phyloP scores from a whole-genome alignment of 2,329 filamentous ascomycete genomes.

The Hawksworthiomyces lignivorus region DNA sequence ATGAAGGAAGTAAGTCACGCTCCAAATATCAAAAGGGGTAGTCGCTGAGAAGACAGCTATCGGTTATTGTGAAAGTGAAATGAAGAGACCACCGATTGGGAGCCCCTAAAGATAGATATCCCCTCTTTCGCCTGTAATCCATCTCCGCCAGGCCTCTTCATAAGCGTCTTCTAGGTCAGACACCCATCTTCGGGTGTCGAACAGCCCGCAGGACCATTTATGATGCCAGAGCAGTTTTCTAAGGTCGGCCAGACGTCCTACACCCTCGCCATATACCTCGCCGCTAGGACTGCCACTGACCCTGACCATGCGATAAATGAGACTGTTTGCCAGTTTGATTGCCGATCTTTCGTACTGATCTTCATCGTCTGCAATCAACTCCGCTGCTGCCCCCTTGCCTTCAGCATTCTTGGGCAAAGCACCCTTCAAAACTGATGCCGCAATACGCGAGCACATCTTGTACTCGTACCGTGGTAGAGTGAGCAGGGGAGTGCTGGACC shows the following conservation, averaged over 20 bases:
- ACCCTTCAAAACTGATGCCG: conserved; percentile 85
- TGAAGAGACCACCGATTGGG: too few relatives aligned
- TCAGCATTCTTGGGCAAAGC: conserved; percentile 67
- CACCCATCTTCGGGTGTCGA: conserved; percentile 90
- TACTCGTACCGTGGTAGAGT: conserved; percentile 88
- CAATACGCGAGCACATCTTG: conserved; percentile 99
- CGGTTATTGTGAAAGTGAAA: too few relatives aligned
- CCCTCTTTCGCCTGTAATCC: conserved; percentile 79
- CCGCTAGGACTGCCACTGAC: conserved; percentile 18
- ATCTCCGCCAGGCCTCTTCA: conserved; percentile 77
- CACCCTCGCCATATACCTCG: conserved; percentile 41
- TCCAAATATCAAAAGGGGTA: too few relatives aligned
- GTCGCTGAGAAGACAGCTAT: too few relatives aligned
- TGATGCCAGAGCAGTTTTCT: conserved; percentile 74
- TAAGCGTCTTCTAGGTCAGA: conserved; percentile 82
- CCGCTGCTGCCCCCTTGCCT: conserved; percentile 59
- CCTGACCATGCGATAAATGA: conserved; percentile 46
- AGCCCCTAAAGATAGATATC: conserved; percentile 68
- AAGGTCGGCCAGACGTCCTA: conserved; percentile 69
- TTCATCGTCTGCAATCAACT: conserved; percentile 73
- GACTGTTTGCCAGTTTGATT: conserved; percentile 54
- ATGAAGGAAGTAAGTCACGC: too few relatives aligned
- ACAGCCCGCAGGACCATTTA: conserved; percentile 80
- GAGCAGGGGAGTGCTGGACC: conserved; percentile 89
- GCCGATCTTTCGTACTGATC: conserved; percentile 78